Evolutionary conservation across 306 rosid species (phyloP).

Genomic region (Quercus parvula): DNA sequence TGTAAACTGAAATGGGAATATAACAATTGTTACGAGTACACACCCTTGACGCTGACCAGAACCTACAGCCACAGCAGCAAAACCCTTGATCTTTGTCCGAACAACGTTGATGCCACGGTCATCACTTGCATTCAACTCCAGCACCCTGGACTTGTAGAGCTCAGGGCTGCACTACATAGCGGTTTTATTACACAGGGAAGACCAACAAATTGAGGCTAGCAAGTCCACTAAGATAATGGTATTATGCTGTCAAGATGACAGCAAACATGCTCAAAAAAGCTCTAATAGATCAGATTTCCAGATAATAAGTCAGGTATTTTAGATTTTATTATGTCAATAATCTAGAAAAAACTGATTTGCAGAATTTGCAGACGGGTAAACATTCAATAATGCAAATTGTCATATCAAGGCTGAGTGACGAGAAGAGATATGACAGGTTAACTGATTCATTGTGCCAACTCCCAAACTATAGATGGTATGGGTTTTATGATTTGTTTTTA

Average conservation of each 20-base stretch:
- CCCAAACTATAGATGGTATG: not conserved
- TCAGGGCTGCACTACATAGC: conserved; percentile 55
- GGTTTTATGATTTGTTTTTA: not conserved
- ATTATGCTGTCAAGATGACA: not conserved
- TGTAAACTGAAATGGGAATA: not conserved
- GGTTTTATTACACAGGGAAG: not conserved
- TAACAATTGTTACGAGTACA: not conserved
- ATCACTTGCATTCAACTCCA: conserved; percentile 97
- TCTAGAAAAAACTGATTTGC: not conserved
- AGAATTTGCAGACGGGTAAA: not conserved
- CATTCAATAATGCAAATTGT: not conserved
- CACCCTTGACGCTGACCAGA: conserved; percentile 52
- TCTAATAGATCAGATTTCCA: not conserved
- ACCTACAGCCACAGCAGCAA: conserved; percentile 86
- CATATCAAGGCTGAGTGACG: not conserved
- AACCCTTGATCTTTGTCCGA: conserved; percentile 85
- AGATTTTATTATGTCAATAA: not conserved
- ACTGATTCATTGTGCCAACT: not conserved
- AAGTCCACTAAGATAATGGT: not conserved
- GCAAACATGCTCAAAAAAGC: not conserved
- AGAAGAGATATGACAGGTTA: not conserved
- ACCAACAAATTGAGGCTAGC: not conserved
- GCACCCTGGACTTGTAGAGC: conserved; percentile 82
- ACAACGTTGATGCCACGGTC: conserved; percentile 95
- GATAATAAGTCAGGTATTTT: not conserved